Conservation (phyloP, 257 asterid genomes). For the Marsdenia floribunda region DNA sequence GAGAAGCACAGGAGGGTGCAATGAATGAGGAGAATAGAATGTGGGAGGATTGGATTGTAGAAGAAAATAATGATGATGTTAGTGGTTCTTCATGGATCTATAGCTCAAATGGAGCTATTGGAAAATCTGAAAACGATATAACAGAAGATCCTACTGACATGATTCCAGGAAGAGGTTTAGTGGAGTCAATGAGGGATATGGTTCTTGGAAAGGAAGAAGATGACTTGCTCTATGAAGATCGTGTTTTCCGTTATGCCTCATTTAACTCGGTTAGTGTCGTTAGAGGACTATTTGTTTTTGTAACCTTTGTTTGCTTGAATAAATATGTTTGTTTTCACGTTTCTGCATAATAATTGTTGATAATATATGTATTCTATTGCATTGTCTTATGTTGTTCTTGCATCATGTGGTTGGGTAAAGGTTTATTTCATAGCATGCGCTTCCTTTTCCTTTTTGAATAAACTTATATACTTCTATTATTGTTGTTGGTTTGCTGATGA, state of each 20-base stretch:
- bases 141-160: slow-evolving; percentile 44
- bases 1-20: slow-evolving; percentile 83
- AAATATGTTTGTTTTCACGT: not conserved
- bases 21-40: slow-evolving; percentile 78
- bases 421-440: not conserved
- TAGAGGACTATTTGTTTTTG: slow-evolving; percentile 1
- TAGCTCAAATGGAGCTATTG: slow-evolving; percentile 40
- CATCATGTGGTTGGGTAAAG: not conserved
- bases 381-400: not conserved
- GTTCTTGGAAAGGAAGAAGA: slow-evolving; percentile 77
- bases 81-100: slow-evolving; percentile 55
- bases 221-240: slow-evolving; percentile 87
- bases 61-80: slow-evolving; percentile 41
- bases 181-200: slow-evolving; percentile 65
- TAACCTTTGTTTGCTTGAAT: not conserved
- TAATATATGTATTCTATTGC: not conserved
- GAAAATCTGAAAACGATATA: slow-evolving; percentile 31
- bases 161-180: slow-evolving; percentile 68
- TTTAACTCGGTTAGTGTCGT: slow-evolving; percentile 65
- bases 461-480: not conserved
- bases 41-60: slow-evolving; percentile 98
- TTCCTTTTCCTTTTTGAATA: not conserved
- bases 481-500: not conserved
- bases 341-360: not conserved
- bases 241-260: slow-evolving; percentile 85